These are phyloP conservation scores for Sonneratia alba DNA, from an alignment of 345 rosid genomes.

Conservation along the genomic window DNA sequence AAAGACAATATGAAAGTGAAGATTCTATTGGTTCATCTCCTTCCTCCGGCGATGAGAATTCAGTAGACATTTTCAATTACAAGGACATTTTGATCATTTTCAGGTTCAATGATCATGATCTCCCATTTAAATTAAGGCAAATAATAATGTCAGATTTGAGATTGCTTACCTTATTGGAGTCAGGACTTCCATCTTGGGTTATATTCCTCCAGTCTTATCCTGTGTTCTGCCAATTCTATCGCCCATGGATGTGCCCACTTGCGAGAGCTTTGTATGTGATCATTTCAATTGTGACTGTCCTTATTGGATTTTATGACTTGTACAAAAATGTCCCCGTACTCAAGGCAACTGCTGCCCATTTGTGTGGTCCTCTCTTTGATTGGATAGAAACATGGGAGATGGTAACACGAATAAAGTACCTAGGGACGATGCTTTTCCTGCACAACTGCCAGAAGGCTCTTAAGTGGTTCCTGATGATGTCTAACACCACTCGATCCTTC, in stretches of 20 bases:
- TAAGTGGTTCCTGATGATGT: constrained; percentile 47
- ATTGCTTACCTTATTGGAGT: constrained; percentile 79
- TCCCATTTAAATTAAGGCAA: constrained; percentile 70
- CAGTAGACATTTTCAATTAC: constrained; percentile 31
- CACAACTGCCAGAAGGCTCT: constrained; percentile 86
- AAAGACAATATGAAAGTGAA: constrained; percentile 35
- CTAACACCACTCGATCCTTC: constrained; percentile 48
- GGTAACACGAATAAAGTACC: constrained; percentile 86
- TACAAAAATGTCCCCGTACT: constrained; percentile 98
- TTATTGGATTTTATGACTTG: constrained; percentile 87
- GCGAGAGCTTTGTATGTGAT: constrained; percentile 81
- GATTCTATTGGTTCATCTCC: constrained; percentile 16
- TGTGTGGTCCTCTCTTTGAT: constrained; percentile 85
- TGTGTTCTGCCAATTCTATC: constrained; percentile 77
- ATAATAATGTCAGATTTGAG: constrained; percentile 67
- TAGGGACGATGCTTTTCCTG: constrained; percentile 96
- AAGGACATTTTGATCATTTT: constrained; percentile 63
- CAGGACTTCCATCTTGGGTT: constrained; percentile 99
- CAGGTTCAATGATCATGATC: constrained; percentile 65
- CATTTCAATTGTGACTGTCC: constrained; percentile 65
- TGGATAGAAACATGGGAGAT: constrained; percentile 98
- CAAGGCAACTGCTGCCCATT: constrained; percentile 74
- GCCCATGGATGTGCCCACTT: constrained; percentile 98
- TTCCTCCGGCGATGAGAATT: constrained; percentile 24
- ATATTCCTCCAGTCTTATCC: constrained; percentile 96